Evolutionary conservation across 306 rosid genomes (phyloP), one percentile per base, ranked within the genome.

Genomic region (Malus sieversii): DNA sequence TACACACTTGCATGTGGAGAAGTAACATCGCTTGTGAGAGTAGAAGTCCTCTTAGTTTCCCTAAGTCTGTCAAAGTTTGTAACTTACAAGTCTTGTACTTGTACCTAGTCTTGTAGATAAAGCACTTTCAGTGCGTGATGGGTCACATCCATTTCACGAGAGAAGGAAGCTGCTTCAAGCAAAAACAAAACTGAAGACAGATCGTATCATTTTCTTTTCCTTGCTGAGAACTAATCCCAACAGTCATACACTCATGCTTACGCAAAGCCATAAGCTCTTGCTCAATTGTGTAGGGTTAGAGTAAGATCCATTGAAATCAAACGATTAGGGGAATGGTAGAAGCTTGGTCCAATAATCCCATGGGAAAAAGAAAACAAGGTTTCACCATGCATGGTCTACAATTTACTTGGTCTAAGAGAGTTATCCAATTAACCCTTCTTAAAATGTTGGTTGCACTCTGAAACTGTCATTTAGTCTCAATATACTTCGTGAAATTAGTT

Each of bases 131-230:
- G 68, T 30, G 40, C n/a, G 40, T 51, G 22, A 30, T 30, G 40
- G 42, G 68, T 63, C 42, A 16, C 68, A 7, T 63, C 30, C 67
- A 63, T 6, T 8, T 63, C 44, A 29, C 6, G n/a, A 59, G 20
- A 59, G 67, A 73, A 73, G 20, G 53, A 59, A 38, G 68, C 40
- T 40, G 68, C 76, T 73, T 73, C 55, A 72, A 72, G 76, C 67
- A 33, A 72, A 2, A 7, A 63, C 8, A 29, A 29, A 16, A 30
- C 33, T 10, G 15, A 62, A 63, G 68, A 16, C 20, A 27, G 23
- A n/a, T 8, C 3, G 25, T 25, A 58, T 3, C 11, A 22, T 22
- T 58, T 10, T 58, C 63, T 58, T 58, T 20, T 38, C 42, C 14
- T 22, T 22, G 63, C 63, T 22, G 29, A 58, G 63, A 10, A 58